Conservation (phyloP, 805 yeast genomes). For the Candida railenensis region DNA sequence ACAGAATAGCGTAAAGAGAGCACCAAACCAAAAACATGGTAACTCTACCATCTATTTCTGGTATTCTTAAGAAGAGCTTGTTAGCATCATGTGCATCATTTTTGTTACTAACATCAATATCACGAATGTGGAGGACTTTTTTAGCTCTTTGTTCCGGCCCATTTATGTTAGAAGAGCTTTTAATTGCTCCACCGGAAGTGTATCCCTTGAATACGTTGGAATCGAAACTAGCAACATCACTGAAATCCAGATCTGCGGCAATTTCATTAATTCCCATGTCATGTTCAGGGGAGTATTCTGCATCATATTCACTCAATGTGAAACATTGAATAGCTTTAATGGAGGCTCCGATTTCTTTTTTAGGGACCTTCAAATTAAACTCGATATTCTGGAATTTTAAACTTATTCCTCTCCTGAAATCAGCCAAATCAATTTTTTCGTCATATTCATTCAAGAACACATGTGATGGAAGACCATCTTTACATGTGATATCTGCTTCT, state of each 20-base stretch:
- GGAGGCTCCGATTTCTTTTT: conserved; percentile 18
- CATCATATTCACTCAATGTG: conserved; percentile 37
- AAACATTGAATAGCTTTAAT: conserved; percentile 26
- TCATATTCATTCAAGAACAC: conserved; percentile 19
- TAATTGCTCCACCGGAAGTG: background rate
- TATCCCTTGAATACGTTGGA: conserved; percentile 17
- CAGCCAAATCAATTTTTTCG: conserved; percentile 31
- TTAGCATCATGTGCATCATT: conserved; percentile 21
- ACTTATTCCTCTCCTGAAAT: conserved; percentile 38
- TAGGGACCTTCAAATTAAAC: conserved; percentile 20
- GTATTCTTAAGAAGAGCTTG: conserved; percentile 26
- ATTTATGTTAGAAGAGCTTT: conserved; percentile 8
- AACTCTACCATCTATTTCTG: conserved; percentile 37
- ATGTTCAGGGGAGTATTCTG: conserved; percentile 35
- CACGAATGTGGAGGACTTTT: conserved; percentile 28
- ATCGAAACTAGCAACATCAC: conserved; percentile 35
- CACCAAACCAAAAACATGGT: conserved; percentile 45
- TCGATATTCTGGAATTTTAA: conserved; percentile 19
- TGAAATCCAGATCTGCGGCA: conserved; percentile 19
- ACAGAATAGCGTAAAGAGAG: conserved; percentile 33
- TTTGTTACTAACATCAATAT: conserved; percentile 23
- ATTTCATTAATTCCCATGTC: conserved; percentile 21
- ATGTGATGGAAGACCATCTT: conserved; percentile 39
- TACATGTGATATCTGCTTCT: conserved; percentile 36
- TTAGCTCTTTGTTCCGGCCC: conserved; percentile 25